A percentile compares a stretch with the other conserved stretches of the same genome.
These are phyloP conservation scores for Pleurotus pulmonarius DNA, from an alignment of 768 basidiomycete genomes.

Conservation along the genomic window DNA sequence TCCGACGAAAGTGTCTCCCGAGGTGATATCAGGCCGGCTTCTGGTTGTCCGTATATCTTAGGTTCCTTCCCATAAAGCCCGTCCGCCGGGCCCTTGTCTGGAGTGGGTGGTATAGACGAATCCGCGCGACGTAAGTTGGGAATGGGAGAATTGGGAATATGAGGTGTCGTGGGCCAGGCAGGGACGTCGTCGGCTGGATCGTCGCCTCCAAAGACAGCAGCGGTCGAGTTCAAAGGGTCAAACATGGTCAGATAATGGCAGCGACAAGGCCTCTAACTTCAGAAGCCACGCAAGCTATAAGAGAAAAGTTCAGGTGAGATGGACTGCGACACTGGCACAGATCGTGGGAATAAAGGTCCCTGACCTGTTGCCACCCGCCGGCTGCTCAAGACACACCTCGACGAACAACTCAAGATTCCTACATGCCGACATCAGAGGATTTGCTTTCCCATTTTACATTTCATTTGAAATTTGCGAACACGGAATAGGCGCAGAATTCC, in stretches of 20 bases:
- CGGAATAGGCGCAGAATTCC: too few species aligned
- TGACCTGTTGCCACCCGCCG: too few species aligned
- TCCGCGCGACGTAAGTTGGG: conserved; percentile 66
- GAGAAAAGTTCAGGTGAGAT: too few species aligned
- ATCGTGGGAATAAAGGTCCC: too few species aligned
- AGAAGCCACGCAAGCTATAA: neutral
- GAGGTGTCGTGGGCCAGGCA: conserved; percentile 83
- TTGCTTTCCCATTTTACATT: too few species aligned
- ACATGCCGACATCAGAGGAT: too few species aligned
- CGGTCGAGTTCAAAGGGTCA: conserved; percentile 66
- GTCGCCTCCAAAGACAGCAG: conserved; percentile 48
- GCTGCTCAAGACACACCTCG: too few species aligned
- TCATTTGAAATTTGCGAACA: too few species aligned
- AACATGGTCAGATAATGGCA: conserved; percentile 41
- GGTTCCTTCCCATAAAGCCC: conserved; percentile 76
- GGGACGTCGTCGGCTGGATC: conserved; percentile 39
- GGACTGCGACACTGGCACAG: too few species aligned
- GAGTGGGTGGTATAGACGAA: conserved; percentile 45
- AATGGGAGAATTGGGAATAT: conserved; percentile 64
- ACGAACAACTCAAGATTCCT: too few species aligned
- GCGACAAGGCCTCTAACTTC: neutral
- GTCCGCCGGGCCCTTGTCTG: conserved; percentile 48
- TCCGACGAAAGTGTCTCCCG: conserved; percentile 60
- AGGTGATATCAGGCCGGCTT: conserved; percentile 80
- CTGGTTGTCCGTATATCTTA: conserved; percentile 84